Base-by-base conservation (phyloP, 495 filamentous ascomycete species). In the Podospora sp. region DNA sequence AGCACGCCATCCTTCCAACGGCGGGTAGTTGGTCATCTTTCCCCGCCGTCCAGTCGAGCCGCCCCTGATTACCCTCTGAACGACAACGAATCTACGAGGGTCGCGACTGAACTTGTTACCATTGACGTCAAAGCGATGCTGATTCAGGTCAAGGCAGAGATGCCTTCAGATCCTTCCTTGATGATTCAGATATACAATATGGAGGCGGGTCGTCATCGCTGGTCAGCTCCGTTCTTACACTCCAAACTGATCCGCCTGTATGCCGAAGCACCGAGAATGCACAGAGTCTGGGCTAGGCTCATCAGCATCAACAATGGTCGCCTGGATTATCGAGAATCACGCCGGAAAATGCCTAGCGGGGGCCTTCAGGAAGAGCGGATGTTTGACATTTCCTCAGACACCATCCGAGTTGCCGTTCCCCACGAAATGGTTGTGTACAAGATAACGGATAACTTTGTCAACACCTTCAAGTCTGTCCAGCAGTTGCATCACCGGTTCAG, bases 401-500 rank as follows among this genome's bases (percentile, higher is more conserved):
- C 92, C 33, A 92, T 98, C 65, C 87, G 95, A 26, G 57, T 97
- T 51, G 92, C 90, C 1, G 92, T 98, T 52, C 95, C 95, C n/a
- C 93, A 98, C 80, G 92, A 97, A 70, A 85, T 98, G 76, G 87
- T 97, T 2, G 84, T 97, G 69, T 90, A 97, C 77, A 90, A 91
- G 68, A 88, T 99, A 63, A 90, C 95, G 14, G 95, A 99, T 76
- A 99, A 98, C 72, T 79, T 95, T 57, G 86, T 91, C 68, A 98
- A 97, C 73, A 89, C 90, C 1, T 81, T 89, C 59, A 99, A 99
- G 72, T 90, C 95, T 18, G 85, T 88, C 57, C 85, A 95, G 71
- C 94, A 97, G 69, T 86, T 99, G 18, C 91, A 95, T 71, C 91
- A 97, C 77, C 88, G 93, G 8, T 96, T 98, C 79, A 88, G 87